A percentile compares a stretch with the other conserved stretches of the same genome.
Conservation (phyloP, 495 filamentous ascomycete genomes). For the Cenococcum geophilum region DNA sequence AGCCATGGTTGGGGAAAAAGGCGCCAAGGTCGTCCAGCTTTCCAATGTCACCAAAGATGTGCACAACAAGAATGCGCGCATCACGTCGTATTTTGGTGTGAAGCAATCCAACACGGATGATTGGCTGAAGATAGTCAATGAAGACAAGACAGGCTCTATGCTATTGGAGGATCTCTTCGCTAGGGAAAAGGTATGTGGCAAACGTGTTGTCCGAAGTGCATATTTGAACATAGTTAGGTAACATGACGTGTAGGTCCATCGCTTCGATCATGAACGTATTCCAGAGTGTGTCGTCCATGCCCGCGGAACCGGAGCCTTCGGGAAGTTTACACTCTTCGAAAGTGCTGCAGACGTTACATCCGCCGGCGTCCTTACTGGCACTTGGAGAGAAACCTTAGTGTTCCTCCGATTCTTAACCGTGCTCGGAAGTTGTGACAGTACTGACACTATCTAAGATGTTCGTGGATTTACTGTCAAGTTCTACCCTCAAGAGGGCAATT, state of each 20-base stretch:
- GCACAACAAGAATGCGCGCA: slow-evolving; percentile 38
- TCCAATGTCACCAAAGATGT: slow-evolving; percentile 32
- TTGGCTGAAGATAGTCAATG: slow-evolving; percentile 62
- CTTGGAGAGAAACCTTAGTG: slow-evolving; percentile 67
- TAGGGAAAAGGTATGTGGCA: slow-evolving; percentile 60
- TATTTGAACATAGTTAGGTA: background rate
- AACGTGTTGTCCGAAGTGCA: background rate
- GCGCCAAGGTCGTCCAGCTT: slow-evolving; percentile 30
- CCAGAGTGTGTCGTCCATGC: slow-evolving; percentile 88
- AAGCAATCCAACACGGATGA: slow-evolving; percentile 69
- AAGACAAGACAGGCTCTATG: slow-evolving; percentile 58
- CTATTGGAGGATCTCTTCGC: slow-evolving; percentile 80
- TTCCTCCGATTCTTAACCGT: slow-evolving; percentile 83
- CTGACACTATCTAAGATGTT: slow-evolving; percentile 76
- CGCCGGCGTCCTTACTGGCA: slow-evolving; percentile 74
- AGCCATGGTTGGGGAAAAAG: slow-evolving; percentile 1
- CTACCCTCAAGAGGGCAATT: slow-evolving; percentile 77
- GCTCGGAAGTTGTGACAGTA: slow-evolving; percentile 66
- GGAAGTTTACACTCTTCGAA: slow-evolving; percentile 69
- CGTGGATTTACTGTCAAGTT: slow-evolving; percentile 80
- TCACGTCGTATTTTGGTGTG: slow-evolving; percentile 76
- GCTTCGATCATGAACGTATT: slow-evolving; percentile 83
- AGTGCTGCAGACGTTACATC: slow-evolving; percentile 62
- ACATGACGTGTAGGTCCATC: slow-evolving; percentile 54
- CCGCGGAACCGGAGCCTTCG: slow-evolving; percentile 76